Evolutionary conservation across 23 red algal genomes (phyloP).

Genomic region (Cyanidiococcus yangmingshanensis): DNA sequence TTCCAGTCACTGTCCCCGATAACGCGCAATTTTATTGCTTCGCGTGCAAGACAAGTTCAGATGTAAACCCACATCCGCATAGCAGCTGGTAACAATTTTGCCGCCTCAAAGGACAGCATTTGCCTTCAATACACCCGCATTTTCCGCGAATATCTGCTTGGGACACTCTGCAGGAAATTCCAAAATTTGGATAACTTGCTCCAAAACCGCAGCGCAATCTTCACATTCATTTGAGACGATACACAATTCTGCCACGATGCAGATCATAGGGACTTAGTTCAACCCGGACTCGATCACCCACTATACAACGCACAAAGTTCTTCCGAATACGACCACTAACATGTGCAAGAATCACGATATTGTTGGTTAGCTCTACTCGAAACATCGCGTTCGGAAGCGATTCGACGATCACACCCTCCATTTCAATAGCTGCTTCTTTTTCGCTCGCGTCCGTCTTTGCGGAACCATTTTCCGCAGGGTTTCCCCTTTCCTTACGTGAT

Average conservation of each 20-base stretch:
- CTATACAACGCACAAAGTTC: constrained; percentile 91
- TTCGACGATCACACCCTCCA: constrained; percentile 85
- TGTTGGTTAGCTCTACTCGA: constrained; percentile 75
- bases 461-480: not conserved
- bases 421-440: constrained; percentile 38
- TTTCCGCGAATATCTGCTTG: too few relatives aligned
- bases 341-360: constrained; percentile 48
- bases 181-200: too few relatives aligned
- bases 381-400: constrained; percentile 82
- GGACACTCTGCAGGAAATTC: too few relatives aligned
- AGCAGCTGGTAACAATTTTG: too few relatives aligned
- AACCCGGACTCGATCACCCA: constrained; percentile 75
- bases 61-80: too few relatives aligned
- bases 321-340: constrained; percentile 87
- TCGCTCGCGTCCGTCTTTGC: not conserved
- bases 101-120: too few relatives aligned
- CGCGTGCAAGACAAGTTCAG: too few relatives aligned
- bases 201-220: too few relatives aligned
- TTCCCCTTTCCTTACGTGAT: not conserved
- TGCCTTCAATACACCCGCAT: too few relatives aligned
- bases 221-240: constrained; percentile 30
- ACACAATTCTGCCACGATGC: constrained; percentile 74
- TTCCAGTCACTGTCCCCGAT: too few relatives aligned
- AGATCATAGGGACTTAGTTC: constrained; percentile 86
- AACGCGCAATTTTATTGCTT: too few relatives aligned